A percentile compares a stretch with the other conserved stretches of the same genome.
phyloP scores from a whole-genome alignment of 1,284 basidiomycete species.

The Tylopilus orsonianus region DNA sequence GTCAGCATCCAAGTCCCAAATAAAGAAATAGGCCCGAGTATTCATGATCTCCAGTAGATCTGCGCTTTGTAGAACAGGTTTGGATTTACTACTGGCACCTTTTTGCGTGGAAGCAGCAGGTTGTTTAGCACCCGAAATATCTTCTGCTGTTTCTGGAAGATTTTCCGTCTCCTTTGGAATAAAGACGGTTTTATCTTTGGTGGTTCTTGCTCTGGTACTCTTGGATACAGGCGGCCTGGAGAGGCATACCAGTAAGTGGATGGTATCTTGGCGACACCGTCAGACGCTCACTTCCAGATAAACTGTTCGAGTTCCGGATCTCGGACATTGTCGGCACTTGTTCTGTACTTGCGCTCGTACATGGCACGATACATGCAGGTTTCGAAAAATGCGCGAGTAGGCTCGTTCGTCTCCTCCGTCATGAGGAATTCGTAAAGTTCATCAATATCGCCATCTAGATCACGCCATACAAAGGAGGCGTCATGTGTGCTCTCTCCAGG shows the following conservation, averaged over 20 bases:
- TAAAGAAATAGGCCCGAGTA: constrained; percentile 56
- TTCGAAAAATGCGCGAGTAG: constrained; percentile 87
- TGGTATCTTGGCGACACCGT: neutral
- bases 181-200: constrained; percentile 20
- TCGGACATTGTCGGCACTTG: constrained; percentile 64
- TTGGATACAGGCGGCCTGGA: constrained; percentile 40
- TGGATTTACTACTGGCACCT: constrained; percentile 16
- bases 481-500: constrained; percentile 77
- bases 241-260: constrained; percentile 28
- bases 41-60: constrained; percentile 39
- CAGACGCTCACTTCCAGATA: constrained; percentile 65
- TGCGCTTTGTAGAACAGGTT: constrained; percentile 10
- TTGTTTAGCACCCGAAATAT: constrained; percentile 10
- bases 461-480: constrained; percentile 85
- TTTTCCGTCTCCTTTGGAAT: constrained; percentile 19
- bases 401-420: constrained; percentile 75
- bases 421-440: constrained; percentile 81
- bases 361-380: constrained; percentile 93
- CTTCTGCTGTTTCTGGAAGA: constrained; percentile 1
- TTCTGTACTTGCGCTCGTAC: constrained; percentile 87
- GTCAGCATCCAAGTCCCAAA: constrained; percentile 73
- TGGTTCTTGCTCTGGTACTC: constrained; percentile 24
- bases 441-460: constrained; percentile 79
- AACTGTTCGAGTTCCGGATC: constrained; percentile 76
- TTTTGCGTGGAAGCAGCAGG: constrained; percentile 11